Percentiles rank a stretch among this genome's conserved stretches.
Evolutionary conservation across 2,329 filamentous ascomycete species (phyloP).

Genomic region (Colletotrichum tabaci): DNA sequence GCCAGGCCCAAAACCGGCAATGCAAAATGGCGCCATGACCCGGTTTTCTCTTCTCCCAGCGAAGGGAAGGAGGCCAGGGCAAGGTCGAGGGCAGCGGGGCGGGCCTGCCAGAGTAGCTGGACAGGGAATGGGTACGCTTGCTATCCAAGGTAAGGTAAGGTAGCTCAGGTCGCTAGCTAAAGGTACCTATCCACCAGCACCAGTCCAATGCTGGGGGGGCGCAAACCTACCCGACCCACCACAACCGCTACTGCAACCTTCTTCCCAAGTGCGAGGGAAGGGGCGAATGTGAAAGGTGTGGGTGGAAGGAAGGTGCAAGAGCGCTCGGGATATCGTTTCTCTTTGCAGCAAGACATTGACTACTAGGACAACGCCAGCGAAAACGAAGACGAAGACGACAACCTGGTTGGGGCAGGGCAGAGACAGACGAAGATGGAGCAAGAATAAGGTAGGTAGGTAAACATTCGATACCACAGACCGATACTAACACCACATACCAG

Average conservation of each 20-base stretch:
- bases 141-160: not conserved
- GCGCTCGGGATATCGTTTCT: no score
- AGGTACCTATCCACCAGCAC: not conserved
- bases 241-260: slow-evolving; percentile 42
- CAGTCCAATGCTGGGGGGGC: not conserved
- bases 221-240: slow-evolving; percentile 34
- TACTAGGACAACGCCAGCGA: no score
- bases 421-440: no score
- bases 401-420: no score
- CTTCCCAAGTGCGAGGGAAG: slow-evolving; percentile 29
- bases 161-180: no score
- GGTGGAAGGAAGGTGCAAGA: not conserved
- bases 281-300: not conserved
- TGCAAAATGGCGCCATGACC: slow-evolving; percentile 3
- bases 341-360: no score
- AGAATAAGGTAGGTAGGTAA: no score
- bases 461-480: no score
- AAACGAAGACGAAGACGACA: no score
- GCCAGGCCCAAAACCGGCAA: slow-evolving; percentile 13
- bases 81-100: not conserved
- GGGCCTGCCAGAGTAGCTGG: not conserved
- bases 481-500: no score
- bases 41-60: not conserved
- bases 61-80: slow-evolving; percentile 6
- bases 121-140: not conserved